Evolutionary conservation across 148 eudicot species (phyloP).

Genomic region (Arctostaphylos glauca): DNA sequence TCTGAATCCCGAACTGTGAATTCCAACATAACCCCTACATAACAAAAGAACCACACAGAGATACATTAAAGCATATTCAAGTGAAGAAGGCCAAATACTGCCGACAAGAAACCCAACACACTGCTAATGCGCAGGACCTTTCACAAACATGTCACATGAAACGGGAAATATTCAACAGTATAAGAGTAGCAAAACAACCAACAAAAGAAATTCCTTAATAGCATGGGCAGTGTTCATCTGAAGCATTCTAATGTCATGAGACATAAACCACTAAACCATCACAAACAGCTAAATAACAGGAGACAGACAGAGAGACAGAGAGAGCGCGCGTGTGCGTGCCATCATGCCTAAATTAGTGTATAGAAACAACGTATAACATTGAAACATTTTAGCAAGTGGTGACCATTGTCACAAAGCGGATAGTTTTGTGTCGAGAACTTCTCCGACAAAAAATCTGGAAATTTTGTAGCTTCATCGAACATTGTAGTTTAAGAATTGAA

Average conservation of each 20-base stretch:
- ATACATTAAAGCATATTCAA: not conserved
- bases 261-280: not conserved
- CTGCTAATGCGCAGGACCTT: not conserved
- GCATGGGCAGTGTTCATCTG: not conserved
- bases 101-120: not conserved
- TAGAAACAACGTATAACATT: not conserved
- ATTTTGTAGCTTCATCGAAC: not conserved
- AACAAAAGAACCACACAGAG: not conserved
- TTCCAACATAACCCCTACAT: conserved; percentile 60
- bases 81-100: not conserved
- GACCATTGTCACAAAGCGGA: not conserved
- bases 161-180: not conserved
- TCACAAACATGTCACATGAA: not conserved
- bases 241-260: not conserved
- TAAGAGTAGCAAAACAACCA: no score
- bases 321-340: no score
- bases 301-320: no score
- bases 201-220: not conserved
- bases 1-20: conserved; percentile 68
- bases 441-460: not conserved
- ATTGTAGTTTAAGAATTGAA: not conserved
- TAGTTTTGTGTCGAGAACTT: not conserved
- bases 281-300: no score
- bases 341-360: not conserved
- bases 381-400: not conserved